Evolutionary conservation across 2,329 filamentous ascomycete genomes (phyloP), one percentile per base, ranked within the genome.

Genomic region (Colletotrichum musae): DNA sequence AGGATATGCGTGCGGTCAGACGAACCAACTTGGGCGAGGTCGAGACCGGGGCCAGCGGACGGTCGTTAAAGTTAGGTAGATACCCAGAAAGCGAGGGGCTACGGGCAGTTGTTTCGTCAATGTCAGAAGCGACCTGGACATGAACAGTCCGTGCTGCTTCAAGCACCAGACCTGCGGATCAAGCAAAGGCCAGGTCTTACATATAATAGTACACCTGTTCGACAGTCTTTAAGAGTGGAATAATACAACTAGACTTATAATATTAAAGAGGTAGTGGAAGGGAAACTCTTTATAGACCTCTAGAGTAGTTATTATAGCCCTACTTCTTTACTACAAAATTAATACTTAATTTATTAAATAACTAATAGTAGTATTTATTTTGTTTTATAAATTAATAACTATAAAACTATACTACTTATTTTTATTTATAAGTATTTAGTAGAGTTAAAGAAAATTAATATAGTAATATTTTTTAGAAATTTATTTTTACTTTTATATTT

Each of bases 81-180:
- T 52, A 26, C 36, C 64, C 39, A 36, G 60, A 36, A 28, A 58
- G 26, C 52, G 64, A 58, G 64, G 62, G 48, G 36, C 39, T 9
- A 16, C 36, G 48, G 62, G 18, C 24, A 69, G 24, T 32, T 66
- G 51, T 28, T 45, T 66, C n/a, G 54, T 54, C 7, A 48, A 66
- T 47, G 66, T 47, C 47, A 61, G 56, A 28, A 66, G 60, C 5
- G 66, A 60, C 39, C 53, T 48, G 41, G 66, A 24, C 21, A 24
- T 24, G 21, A 24, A 69, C 7, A 69, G 61, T 64, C 66, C 58
- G 62, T 69, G 60, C 62, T 69, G 66, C 45, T 64, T 64, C 47
- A 52, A 41, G 39, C 57, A 64, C 26, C 45, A 12, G 28, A 9
- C 28, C 52, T 62, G 60, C 21, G 24, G 51, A n/a, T 56, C 45